A percentile compares a stretch with the other conserved stretches of the same genome.
Evolutionary conservation across 2,329 filamentous ascomycete genomes (phyloP).

Genomic region (Clarireedia hainanense): DNA sequence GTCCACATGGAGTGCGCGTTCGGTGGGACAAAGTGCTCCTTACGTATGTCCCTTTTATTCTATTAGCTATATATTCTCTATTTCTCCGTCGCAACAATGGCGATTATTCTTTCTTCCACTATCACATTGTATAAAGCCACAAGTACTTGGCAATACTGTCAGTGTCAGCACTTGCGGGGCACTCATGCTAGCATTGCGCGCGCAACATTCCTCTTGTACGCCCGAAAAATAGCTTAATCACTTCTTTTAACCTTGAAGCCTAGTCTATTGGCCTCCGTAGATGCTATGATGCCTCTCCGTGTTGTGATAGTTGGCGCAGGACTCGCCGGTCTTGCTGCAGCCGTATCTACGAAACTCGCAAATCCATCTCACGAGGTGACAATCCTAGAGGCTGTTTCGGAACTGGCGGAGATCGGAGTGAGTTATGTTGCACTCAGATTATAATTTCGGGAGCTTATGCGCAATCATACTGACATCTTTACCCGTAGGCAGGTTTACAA

Average conservation of each 20-base stretch:
- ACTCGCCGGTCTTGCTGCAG: conserved; percentile 35
- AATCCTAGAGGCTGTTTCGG: conserved; percentile 34
- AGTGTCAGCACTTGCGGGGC: neutral
- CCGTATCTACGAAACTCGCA: conserved; percentile 29
- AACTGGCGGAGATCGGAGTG: conserved; percentile 33
- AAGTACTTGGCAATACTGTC: neutral
- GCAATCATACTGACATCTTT: neutral
- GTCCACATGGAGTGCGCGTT: neutral
- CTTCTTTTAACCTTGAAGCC: too few relatives aligned
- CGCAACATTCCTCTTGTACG: too few relatives aligned
- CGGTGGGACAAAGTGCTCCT: neutral
- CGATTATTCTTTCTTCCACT: too few relatives aligned
- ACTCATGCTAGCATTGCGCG: too few relatives aligned
- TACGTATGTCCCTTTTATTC: neutral
- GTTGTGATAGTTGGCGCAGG: conserved; percentile 38
- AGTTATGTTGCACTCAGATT: neutral
- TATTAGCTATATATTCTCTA: neutral
- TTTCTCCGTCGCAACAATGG: neutral
- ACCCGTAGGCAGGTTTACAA: conserved; percentile 23
- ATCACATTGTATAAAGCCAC: neutral
- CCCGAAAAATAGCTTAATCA: too few relatives aligned
- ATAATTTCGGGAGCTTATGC: too few relatives aligned
- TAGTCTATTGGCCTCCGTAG: neutral
- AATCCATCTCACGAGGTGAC: conserved; percentile 34
- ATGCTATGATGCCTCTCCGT: conserved; percentile 20